A percentile compares a stretch with the other conserved stretches of the same genome.
Conservation (phyloP, 2,329 filamentous ascomycete genomes). For the Aureobasidium sp. region DNA sequence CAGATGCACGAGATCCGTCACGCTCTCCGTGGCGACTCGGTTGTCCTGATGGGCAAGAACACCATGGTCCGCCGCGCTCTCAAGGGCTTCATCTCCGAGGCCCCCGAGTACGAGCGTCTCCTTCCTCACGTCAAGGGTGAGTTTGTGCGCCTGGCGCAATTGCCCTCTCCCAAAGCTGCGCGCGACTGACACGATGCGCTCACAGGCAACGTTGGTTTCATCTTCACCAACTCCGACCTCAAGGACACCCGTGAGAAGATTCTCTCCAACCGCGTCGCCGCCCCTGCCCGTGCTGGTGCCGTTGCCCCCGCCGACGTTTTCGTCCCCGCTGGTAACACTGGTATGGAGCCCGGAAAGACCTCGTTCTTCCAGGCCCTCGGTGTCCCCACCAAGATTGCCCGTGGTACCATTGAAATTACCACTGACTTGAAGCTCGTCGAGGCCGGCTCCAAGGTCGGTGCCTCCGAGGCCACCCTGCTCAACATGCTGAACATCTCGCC, state of each 20-base stretch:
- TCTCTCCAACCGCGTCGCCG: slow-evolving; percentile 92
- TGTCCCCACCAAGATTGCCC: slow-evolving; percentile 99
- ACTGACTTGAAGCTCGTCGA: slow-evolving; percentile 96
- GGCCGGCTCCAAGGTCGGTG: slow-evolving; percentile 86
- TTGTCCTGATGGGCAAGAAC: slow-evolving; percentile 99
- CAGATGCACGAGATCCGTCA: slow-evolving; percentile 99
- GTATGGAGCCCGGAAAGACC: slow-evolving; percentile 99
- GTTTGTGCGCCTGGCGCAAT: slow-evolving; percentile 52
- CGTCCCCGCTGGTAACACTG: slow-evolving; percentile 96
- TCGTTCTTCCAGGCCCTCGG: slow-evolving; percentile 99
- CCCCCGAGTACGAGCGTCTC: slow-evolving; percentile 96
- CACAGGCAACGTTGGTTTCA: slow-evolving; percentile 87
- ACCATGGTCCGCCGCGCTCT: slow-evolving; percentile 99
- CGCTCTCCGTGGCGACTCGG: slow-evolving; percentile 80
- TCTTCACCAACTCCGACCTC: slow-evolving; percentile 97
- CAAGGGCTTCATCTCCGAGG: slow-evolving; percentile 84
- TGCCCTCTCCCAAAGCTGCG: slow-evolving; percentile 80
- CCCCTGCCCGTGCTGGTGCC: slow-evolving; percentile 95
- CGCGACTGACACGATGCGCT: background rate
- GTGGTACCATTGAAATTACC: slow-evolving; percentile 99
- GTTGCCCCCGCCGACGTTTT: slow-evolving; percentile 89
- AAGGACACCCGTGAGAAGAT: slow-evolving; percentile 92
- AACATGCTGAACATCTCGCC: slow-evolving; percentile 99
- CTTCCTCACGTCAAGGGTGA: slow-evolving; percentile 83
- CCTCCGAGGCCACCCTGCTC: slow-evolving; percentile 95